Base-by-base conservation (phyloP, 1,284 basidiomycete species). In the Cryptococcus deneoformans region DNA sequence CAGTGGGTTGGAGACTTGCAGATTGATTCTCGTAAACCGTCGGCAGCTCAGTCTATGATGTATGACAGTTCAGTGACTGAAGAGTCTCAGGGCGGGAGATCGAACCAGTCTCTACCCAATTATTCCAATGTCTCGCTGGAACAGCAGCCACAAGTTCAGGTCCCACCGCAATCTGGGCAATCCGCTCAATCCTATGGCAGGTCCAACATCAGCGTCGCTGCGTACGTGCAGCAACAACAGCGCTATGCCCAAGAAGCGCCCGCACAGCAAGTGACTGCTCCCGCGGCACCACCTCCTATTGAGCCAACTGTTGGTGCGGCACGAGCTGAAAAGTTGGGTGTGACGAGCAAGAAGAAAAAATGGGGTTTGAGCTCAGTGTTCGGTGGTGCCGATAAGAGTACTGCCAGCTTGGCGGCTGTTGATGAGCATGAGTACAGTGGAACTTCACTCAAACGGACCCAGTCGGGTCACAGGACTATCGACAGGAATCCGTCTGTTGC, bases 391-490 rank as follows among this genome's bases (percentile, higher is more conserved):
- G 89, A 89, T 70, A 90, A 90, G 68, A 81, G 80, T 38, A 82
- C 59, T 2, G 55, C 65, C 1, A 62, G 62, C 0, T 80, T 91
- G 5, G 84, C 87, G 16, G 85, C 88, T 29, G 84, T 90, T 50
- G 87, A 88, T 53, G 69, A 71, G 45, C 38, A 40, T 44, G 48
- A 46, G 78, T 84, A 51, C 77, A 81, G 62, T 69, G 75, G 47
- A 71, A 84, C 56, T 79, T 78, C 87, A 14, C 84, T 92, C 75
- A 94, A 94, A 79, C 89, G 92, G 44, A 86, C 89, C 2, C 88
- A 90, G 67, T 91, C 91, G 12, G 86, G 87, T 11, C 62, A 68
- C 47, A 87, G 87, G 65, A 65, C 76, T 16, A 86, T 85, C 29
- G 88, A 89, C 68, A 85, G 86, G 68, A 82, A 34, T 35, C 56